Evolutionary conservation across 2,329 filamentous ascomycete species (phyloP), one percentile per base, ranked within the genome.

Genomic region (Mycosphaerella sp.): DNA sequence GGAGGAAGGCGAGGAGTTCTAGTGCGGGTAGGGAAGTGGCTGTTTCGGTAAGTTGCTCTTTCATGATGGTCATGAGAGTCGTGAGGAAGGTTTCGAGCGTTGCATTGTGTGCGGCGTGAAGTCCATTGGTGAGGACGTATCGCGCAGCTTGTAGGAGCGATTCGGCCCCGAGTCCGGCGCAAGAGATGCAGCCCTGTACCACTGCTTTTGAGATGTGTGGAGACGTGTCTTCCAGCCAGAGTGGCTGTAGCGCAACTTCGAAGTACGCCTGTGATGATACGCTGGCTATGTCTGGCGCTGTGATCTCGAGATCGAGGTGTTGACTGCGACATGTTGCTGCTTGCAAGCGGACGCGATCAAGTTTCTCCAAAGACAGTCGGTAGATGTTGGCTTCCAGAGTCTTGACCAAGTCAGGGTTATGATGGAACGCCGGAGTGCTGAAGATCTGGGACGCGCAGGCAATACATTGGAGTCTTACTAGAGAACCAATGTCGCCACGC

Each of bases 401-500:
- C 6, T 58, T 43, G 2, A 52, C 35, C 3, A 16, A 25, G 2
- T 39, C 32, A 4, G 44, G 14, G 6, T 52, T 30, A 4, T 37
- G 7, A 5, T 9, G 9, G 42, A 60, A 56, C 6, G 49, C 35
- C 13, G 9, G 14, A 16, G 34, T 41, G 3, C 30, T 21, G 13
- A 60, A 44, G 14, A 64, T 52, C 14, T 41, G 35, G 1, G 50
- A 55, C 6, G 89, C 74, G 2, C 81, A 81, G 53, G 80, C 78
- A 10, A 96, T 77, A 18, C 88, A 90, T 67, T 90, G 85, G 4
- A 91, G 73, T 3, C 93, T 80, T 3, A 95, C 86, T 46, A 90
- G 80, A 0, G 90, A 95, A 4, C 93, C 93, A 43, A 97, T 79
- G 64, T 98, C 93, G 13, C 93, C 93, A 50, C 89, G 78, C 12